A percentile compares a stretch with the other conserved stretches of the same genome.
phyloP scores from a whole-genome alignment of 345 rosid genomes.

The Noccaea bulbosa region DNA sequence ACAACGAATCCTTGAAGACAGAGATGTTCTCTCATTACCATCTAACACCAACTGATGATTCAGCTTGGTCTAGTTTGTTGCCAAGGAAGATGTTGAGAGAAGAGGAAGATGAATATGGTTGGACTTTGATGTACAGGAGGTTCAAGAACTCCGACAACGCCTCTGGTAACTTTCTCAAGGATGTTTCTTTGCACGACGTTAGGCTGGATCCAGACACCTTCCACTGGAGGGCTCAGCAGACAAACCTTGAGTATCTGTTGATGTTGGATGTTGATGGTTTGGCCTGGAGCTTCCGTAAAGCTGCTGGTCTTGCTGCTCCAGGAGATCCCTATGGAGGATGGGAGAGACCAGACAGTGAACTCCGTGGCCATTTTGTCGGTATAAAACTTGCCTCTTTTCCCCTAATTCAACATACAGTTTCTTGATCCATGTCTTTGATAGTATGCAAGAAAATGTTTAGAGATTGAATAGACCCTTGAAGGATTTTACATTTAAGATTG shows the following conservation, averaged over 20 bases:
- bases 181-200: constrained; percentile 79
- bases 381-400: constrained; percentile 8
- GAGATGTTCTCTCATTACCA: constrained; percentile 83
- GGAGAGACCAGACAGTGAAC: constrained; percentile 70
- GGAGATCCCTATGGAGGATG: constrained; percentile 85
- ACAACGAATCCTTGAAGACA: constrained; percentile 63
- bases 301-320: constrained; percentile 69
- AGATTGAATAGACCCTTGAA: constrained; percentile 8
- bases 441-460: constrained; percentile 6
- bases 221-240: constrained; percentile 82
- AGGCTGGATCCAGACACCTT: constrained; percentile 63
- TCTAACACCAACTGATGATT: constrained; percentile 79
- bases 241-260: constrained; percentile 84
- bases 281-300: constrained; percentile 85
- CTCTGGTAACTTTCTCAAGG: constrained; percentile 58
- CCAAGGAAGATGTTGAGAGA: constrained; percentile 76
- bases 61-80: constrained; percentile 74
- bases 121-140: constrained; percentile 73
- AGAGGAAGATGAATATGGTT: constrained; percentile 64
- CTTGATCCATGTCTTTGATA: constrained; percentile 11
- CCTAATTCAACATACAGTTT: background rate
- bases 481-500: background rate
- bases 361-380: constrained; percentile 98
- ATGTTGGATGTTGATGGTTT: constrained; percentile 78
- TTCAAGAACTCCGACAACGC: constrained; percentile 56